Base-by-base conservation (phyloP, 2,329 filamentous ascomycete genomes). In the Hypoxylon sp. region DNA sequence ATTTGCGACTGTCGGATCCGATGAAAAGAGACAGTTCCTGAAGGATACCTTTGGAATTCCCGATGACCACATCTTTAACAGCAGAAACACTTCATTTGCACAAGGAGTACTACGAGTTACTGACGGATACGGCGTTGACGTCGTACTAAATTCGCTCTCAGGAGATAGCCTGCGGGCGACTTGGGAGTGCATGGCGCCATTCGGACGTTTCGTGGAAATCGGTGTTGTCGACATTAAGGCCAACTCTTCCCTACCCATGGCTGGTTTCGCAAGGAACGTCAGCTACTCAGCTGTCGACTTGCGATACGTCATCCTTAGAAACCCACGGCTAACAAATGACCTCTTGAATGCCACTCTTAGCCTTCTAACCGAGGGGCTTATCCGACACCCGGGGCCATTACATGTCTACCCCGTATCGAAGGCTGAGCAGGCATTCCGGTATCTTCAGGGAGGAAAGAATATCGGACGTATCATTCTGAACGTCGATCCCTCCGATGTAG, bases 201-300 rank as follows among this genome's bases (percentile, higher is more conserved):
- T 77, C 55, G 80, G 80, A 1, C 70, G 76, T 0, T 80, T 82
- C 47, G 64, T 82, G 0, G 81, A 82, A 55, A 76, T 81, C 29
- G 78, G 78, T 17, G 77, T 77, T 47, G 72, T 73, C 2, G 79
- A 81, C 59, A 78, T 81, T 47, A 67, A 72, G 14, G 76, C 78
- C 26, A 80, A 81, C 37, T 76, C 74, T 4, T 70, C 74, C 1
- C 73, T 84, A 2, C 78, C 80, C 3, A 83, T 83, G 81, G 64
- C 73, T 1, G 75, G 76, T 1, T 84, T 84, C 48, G 76, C 77
- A 3, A 72, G 63, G 48, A 76, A 76, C 22, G 71, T 74, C 13
- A 72, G 65, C 44, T 77, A 73, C 37, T 70, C 70, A 3, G 70
- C 74, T 8, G 61, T 75, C 3, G 75, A 76, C 55, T 50, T 76